These are phyloP conservation scores for Halophytophthora batemanensis DNA, from an alignment of 352 stramenopile species.

Conservation along the genomic window DNA sequence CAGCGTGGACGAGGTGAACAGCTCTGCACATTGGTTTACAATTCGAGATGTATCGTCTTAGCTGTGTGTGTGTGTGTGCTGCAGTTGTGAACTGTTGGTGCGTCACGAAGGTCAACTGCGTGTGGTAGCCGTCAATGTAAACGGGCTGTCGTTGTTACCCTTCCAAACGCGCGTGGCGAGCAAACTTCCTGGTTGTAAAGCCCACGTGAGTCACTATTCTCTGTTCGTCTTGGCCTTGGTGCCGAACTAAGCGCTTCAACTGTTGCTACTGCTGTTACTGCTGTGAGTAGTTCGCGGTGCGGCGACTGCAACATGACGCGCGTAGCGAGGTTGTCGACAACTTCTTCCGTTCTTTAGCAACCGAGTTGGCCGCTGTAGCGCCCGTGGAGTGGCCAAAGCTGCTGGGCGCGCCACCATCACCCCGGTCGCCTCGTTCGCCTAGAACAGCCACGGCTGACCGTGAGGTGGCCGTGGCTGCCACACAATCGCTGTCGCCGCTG, in stretches of 20 bases:
- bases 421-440: conserved; percentile 16
- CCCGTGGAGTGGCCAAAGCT: conserved; percentile 33
- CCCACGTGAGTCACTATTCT: conserved; percentile 10
- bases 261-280: background rate
- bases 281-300: conserved; percentile 41
- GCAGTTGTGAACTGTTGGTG: conserved; percentile 29
- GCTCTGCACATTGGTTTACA: too few relatives aligned
- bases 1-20: background rate
- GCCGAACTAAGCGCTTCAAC: background rate
- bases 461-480: background rate
- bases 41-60: too few relatives aligned
- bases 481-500: conserved; percentile 11
- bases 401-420: conserved; percentile 3
- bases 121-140: conserved; percentile 12
- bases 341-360: conserved; percentile 26
- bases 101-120: conserved; percentile 24
- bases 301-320: conserved; percentile 32
- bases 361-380: conserved; percentile 35
- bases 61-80: background rate
- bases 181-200: conserved; percentile 12
- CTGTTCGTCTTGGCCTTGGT: background rate
- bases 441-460: conserved; percentile 7
- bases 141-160: conserved; percentile 23
- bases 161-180: conserved; percentile 21
- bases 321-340: conserved; percentile 14